Evolutionary conservation across 2,329 filamentous ascomycete genomes (phyloP).

Genomic region (Colletotrichum cereale): DNA sequence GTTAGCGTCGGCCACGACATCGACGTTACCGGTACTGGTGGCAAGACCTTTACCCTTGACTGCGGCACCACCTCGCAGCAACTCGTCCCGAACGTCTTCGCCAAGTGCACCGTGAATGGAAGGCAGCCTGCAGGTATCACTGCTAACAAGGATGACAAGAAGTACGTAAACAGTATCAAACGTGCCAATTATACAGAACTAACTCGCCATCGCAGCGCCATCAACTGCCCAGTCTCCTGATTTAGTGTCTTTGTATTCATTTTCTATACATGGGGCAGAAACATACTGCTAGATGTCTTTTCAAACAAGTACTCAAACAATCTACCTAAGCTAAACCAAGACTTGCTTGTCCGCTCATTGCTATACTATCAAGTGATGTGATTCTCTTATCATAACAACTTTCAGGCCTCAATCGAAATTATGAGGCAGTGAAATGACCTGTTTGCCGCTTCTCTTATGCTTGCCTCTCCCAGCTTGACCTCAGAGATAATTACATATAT

Average conservation of each 20-base stretch:
- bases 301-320: not conserved
- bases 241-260: not conserved
- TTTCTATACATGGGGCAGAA: too few species aligned
- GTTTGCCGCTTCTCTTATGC: too few species aligned
- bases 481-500: too few species aligned
- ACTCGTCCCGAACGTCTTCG: constrained; percentile 32
- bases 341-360: not conserved
- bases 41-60: constrained; percentile 26
- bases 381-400: not conserved
- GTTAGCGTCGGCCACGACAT: constrained; percentile 22
- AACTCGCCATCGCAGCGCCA: not conserved
- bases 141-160: not conserved
- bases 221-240: constrained; percentile 29
- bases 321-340: not conserved
- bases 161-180: constrained; percentile 3
- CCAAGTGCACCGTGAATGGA: constrained; percentile 24
- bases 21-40: not conserved
- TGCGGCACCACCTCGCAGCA: constrained; percentile 23
- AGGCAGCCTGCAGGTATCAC: constrained; percentile 16
- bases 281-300: too few species aligned
- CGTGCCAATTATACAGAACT: not conserved
- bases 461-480: too few species aligned
- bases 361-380: not conserved
- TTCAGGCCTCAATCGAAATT: too few species aligned
- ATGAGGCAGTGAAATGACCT: too few species aligned